Evolutionary conservation across 257 asterid genomes (phyloP), one percentile per base, ranked within the genome.

Genomic region (Nicotiana benthamiana): DNA sequence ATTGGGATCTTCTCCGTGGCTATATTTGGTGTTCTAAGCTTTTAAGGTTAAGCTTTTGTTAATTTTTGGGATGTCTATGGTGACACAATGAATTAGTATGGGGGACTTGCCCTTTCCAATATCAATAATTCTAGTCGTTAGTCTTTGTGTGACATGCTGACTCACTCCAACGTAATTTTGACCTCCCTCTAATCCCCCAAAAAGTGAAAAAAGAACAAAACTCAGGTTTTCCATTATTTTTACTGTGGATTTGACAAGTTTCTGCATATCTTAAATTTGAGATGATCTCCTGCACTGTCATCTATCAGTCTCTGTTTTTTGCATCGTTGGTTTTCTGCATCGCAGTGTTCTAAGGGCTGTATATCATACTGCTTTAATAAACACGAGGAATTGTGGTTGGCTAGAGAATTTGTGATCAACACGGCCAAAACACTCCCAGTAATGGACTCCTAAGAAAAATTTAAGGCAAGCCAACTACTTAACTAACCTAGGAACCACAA

Each of bases 51-150:
- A 0, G 34, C 22, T 43, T 70, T 6, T 22, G 34, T 72, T 6
- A 7, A 70, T 57, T 24, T 46, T 72, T 72, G 78, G 77, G 40
- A 13, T 72, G 4, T 24, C 26, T 46, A 0, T 72, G 78, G 12
- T 46, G 40, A 72, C 16, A 22, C 15, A 72, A 72, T 46, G 77
- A 46, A 43, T 24, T 72, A 46, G 78, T 30, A 72, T 15, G 24
- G 78, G 22, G 78, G 22, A 72, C 22, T 72, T 46, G 78, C 60
- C 78, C 78, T 46, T 72, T 20, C 57, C 56, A 70, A 70, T 70
- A 72, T 46, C 40, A 72, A 46, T 72, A 72, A 72, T 46, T 72
- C 40, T 72, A 43, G 40, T n/a, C 15, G 7, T 46, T 40, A 40
- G 6, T 12, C 13, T 36, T 70, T 72, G 77, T 46, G 77, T 12